Evolutionary conservation across 2,329 filamentous ascomycete genomes (phyloP), one percentile per base, ranked within the genome.

Genomic region (Aspergillus awamori): DNA sequence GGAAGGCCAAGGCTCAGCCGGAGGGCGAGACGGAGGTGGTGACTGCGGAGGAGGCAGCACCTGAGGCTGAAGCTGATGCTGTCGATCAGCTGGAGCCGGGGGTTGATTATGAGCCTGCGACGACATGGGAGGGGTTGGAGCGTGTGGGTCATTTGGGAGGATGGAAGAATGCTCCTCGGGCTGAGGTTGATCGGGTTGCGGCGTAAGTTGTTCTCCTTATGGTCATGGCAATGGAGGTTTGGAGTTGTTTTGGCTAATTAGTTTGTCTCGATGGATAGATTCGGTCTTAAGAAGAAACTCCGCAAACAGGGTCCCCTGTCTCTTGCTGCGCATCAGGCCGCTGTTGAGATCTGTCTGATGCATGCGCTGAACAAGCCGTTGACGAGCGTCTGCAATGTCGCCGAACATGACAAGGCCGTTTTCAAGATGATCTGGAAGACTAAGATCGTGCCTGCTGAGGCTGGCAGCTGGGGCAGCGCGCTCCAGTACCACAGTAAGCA

Each of bases 271-370:
- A 30, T 61, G 7, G 4, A 53, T 53, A 75, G 73, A 13, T 76
- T 83, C 66, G 67, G 79, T 60, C 71, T 76, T 10, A 63, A 67
- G 43, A 70, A 76, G 43, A 77, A 73, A 58, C 62, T 76, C 43
- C 71, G 67, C 5, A 71, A 79, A 57, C 65, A 67, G 8, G 69
- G 74, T 6, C 70, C 77, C 28, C 64, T 81, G 58, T 68, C 76
- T 43, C 74, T 70, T 47, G 78, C 82, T 33, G 79, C 88, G 43
- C 83, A 85, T 63, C 81, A 84, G 63, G 82, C 86, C 4, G 76
- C 84, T 10, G 81, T 87, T 5, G 86, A 89, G 69, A 73, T 86
- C 4, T 81, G 82, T 62, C 74, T 83, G 3, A 72, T 86, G 70
- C 76, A 76, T 61, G 70, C 78, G 65, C 75, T 79, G 57, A 80